These are phyloP conservation scores for Plantago ovata DNA, from an alignment of 257 asterid species.

Conservation along the genomic window DNA sequence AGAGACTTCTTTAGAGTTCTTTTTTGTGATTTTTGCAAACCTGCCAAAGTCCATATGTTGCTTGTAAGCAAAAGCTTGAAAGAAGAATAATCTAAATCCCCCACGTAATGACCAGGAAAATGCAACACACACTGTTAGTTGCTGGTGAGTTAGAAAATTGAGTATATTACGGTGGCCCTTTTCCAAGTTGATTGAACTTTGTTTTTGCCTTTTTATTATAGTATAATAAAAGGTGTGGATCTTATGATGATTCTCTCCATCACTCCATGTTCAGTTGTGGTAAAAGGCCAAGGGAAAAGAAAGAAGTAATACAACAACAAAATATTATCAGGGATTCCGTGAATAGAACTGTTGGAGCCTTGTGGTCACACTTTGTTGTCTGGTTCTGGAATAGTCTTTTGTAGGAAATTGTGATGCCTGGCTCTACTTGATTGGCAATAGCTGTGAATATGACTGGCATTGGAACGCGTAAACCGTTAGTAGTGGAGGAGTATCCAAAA, in stretches of 20 bases:
- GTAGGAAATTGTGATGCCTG: neutral
- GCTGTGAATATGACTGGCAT: neutral
- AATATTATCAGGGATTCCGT: neutral
- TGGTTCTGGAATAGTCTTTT: neutral
- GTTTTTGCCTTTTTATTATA: neutral
- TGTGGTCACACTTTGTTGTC: neutral
- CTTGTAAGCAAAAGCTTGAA: no score
- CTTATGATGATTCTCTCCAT: neutral
- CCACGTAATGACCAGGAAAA: neutral
- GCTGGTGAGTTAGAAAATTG: neutral
- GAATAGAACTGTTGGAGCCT: neutral
- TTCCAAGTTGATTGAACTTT: neutral
- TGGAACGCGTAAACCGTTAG: neutral
- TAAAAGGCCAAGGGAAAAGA: neutral
- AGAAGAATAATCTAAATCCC: no score
- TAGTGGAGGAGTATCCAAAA: no score
- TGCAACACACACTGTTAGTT: neutral
- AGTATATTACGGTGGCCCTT: neutral
- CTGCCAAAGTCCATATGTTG: no score
- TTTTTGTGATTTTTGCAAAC: no score
- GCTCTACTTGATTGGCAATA: slow-evolving; percentile 7
- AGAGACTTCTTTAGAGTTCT: no score
- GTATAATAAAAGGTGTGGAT: no score
- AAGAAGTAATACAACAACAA: neutral
- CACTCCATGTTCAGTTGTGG: neutral